Conservation (phyloP, 75 land plant species). For the Larix kaempferi region DNA sequence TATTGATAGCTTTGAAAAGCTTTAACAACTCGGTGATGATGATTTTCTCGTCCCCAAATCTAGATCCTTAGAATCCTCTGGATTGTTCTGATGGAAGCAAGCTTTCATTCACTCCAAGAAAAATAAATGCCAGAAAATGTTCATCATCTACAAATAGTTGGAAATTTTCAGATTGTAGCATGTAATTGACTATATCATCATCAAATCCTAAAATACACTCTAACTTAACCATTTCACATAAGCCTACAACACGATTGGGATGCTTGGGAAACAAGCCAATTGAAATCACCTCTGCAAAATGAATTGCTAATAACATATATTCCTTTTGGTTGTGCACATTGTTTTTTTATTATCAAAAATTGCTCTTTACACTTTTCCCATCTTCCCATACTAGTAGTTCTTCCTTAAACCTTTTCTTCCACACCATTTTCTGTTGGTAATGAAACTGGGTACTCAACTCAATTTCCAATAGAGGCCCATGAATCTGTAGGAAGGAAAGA, state of each 20-base stretch:
- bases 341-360: background rate
- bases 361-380: background rate
- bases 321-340: conserved; percentile 15
- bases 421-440: background rate
- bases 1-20: too few relatives aligned
- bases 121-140: background rate
- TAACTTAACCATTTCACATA: background rate
- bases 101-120: too few relatives aligned
- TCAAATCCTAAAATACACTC: background rate
- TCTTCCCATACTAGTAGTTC: background rate
- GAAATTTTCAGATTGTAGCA: background rate
- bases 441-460: conserved; percentile 3
- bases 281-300: background rate
- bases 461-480: background rate
- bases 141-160: background rate
- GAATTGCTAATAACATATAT: background rate
- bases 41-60: too few relatives aligned
- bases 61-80: too few relatives aligned
- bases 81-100: too few relatives aligned
- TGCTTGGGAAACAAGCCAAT: background rate
- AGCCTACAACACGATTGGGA: background rate
- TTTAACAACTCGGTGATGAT: too few relatives aligned
- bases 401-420: background rate
- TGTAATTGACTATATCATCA: background rate
- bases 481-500: conserved; percentile 4